Percentiles rank a stretch among this genome's conserved stretches.
Conservation (phyloP, 2,329 filamentous ascomycete species). For the Plenodomus tracheiphilus region DNA sequence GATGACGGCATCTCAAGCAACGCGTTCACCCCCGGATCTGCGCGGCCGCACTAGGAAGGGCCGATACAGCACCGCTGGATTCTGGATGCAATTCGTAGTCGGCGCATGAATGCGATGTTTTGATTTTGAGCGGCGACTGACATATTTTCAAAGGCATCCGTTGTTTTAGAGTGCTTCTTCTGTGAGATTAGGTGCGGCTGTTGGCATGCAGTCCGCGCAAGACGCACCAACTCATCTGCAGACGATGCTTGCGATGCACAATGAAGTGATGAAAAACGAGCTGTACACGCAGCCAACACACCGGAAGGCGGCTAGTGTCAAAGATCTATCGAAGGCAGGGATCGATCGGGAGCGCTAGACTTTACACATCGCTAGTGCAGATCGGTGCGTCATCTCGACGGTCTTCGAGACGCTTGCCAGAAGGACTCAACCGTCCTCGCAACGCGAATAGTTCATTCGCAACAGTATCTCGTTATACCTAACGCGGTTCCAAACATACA, state of each 20-base stretch:
- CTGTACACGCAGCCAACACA: not conserved
- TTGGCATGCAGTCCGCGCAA: no score
- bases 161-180: no score
- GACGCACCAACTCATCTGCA: not conserved
- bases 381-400: not conserved
- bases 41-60: conserved; percentile 8
- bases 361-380: not conserved
- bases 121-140: no score
- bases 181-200: no score
- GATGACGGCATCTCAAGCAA: conserved; percentile 21
- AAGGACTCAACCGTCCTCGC: no score
- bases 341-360: not conserved
- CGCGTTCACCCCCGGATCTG: conserved; percentile 18
- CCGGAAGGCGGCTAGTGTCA: not conserved
- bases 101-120: not conserved
- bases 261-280: not conserved
- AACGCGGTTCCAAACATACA: no score
- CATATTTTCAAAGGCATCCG: no score
- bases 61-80: conserved; percentile 5
- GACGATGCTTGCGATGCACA: not conserved
- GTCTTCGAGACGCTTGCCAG: no score
- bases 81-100: not conserved
- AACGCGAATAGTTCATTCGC: no score
- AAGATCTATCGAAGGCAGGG: not conserved
- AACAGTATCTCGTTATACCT: no score